Evolutionary conservation across 176 grass and related monocot genomes (phyloP).

Genomic region (Poa pratensis): DNA sequence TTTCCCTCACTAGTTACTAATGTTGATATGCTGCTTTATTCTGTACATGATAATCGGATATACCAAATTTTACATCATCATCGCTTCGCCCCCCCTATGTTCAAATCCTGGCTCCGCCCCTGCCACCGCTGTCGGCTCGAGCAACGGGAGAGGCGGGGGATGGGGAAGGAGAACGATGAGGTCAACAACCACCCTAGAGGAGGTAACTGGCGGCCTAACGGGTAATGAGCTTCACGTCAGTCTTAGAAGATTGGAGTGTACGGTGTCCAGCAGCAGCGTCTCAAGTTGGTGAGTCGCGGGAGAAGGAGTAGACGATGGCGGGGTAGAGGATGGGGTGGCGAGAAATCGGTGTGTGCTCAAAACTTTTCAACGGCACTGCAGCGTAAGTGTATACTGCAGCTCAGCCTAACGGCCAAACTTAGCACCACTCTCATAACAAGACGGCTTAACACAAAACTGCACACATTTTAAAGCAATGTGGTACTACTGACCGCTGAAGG

Average conservation of each 20-base stretch:
- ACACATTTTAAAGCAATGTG: neutral
- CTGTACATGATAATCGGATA: too few species aligned
- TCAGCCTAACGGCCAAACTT: neutral
- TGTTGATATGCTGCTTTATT: too few species aligned
- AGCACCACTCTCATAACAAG: neutral
- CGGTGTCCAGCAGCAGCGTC: neutral
- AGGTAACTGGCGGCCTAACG: neutral
- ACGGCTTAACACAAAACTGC: neutral
- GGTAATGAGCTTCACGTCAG: neutral
- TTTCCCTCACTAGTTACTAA: too few species aligned
- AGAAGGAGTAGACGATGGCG: too few species aligned
- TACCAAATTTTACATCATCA: too few species aligned
- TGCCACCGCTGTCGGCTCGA: neutral
- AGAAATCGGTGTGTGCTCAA: neutral
- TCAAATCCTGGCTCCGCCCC: too few species aligned
- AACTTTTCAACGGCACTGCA: neutral
- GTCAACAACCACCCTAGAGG: neutral
- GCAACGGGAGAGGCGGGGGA: neutral
- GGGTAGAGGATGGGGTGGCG: neutral
- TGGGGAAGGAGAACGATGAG: neutral
- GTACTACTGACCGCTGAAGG: neutral
- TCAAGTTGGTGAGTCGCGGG: neutral
- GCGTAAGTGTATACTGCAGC: neutral
- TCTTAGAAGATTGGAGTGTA: neutral
- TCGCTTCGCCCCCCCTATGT: too few species aligned